These are phyloP conservation scores for Lipomyces orientalis DNA, from an alignment of 805 yeast species.

Conservation along the genomic window DNA sequence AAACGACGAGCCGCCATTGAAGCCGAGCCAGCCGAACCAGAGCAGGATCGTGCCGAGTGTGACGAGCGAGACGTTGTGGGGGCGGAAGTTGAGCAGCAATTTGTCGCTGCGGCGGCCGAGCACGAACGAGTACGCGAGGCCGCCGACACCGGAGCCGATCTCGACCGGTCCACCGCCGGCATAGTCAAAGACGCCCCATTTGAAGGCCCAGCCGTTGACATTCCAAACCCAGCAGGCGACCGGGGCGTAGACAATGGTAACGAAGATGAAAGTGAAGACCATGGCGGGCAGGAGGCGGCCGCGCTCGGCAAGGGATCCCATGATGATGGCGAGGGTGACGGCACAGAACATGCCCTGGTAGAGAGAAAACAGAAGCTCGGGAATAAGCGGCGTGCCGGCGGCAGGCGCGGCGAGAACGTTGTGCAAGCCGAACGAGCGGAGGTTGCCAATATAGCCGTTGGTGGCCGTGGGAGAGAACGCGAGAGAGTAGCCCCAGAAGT, in stretches of 20 bases:
- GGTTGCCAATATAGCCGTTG: conserved; percentile 86
- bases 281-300: conserved; percentile 86
- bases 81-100: conserved; percentile 67
- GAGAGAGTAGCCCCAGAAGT: conserved; percentile 96
- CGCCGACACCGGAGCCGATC: conserved; percentile 87
- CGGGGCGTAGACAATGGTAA: conserved; percentile 91
- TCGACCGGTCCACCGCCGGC: conserved; percentile 99
- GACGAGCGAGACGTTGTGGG: conserved; percentile 91
- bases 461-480: conserved; percentile 83
- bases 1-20: conserved; percentile 88
- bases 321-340: conserved; percentile 88
- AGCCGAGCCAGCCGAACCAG: conserved; percentile 96
- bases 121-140: conserved; percentile 81
- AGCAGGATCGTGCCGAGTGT: conserved; percentile 84
- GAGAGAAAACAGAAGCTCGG: conserved; percentile 82
- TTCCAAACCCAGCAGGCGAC: conserved; percentile 97
- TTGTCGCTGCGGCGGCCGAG: conserved; percentile 69
- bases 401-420: conserved; percentile 60
- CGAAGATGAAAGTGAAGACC: conserved; percentile 84
- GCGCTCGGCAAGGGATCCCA: conserved; percentile 93
- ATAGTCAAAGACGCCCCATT: conserved; percentile 92
- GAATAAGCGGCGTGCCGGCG: conserved; percentile 57
- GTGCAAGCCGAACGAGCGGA: conserved; percentile 80
- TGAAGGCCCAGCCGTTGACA: conserved; percentile 87
- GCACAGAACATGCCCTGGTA: conserved; percentile 92